Evolutionary conservation across 2,329 filamentous ascomycete genomes (phyloP), one percentile per base, ranked within the genome.

Genomic region (Hymenoscyphus occultus): DNA sequence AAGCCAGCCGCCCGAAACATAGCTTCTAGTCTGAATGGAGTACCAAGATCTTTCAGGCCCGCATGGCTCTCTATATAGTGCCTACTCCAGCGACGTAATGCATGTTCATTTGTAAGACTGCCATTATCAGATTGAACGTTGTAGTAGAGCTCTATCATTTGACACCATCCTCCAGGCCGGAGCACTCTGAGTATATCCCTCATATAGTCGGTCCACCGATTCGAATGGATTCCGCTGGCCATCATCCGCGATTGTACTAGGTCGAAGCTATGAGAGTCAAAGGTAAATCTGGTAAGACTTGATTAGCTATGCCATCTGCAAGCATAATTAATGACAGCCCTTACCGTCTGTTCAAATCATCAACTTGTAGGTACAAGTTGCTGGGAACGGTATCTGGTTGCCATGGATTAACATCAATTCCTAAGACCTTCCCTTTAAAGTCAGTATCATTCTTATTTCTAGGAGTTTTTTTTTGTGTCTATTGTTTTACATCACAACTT

Each of bases 41-140:
- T 84, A 63, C 89, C 82, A 22, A 88, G 84, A 71, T 92, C 86
- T 71, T 92, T 92, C 61, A 81, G 78, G 19, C 82, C 84, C 65
- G 87, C 83, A 73, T 90, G 77, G 39, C 86, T 84, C 66, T 83
- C 80, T 70, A 89, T 78, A 74, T 91, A 90, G 63, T 80, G 80
- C 61, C 81, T 82, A 59, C 89, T 92, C 90, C 90, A 92, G 69
- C 84, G 80, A 16, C 83, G 82, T 61, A 93, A 80, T 1, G 87
- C 89, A 74, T 90, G 84, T 61, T 86, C 81, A 60, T 88, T 83
- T 12, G 86, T 88, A 71, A 95, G 79, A n/a, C 86, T 87, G 5
- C 92, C 92, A 72, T 91, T 96, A 71, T 94, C 87, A 0, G 92
- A 96, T 76, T 96, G 93, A 32, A 91, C 87, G 69, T 92, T 92